Evolutionary conservation across 2,329 filamentous ascomycete genomes (phyloP).

Genomic region (Parascedosporium putredinis): DNA sequence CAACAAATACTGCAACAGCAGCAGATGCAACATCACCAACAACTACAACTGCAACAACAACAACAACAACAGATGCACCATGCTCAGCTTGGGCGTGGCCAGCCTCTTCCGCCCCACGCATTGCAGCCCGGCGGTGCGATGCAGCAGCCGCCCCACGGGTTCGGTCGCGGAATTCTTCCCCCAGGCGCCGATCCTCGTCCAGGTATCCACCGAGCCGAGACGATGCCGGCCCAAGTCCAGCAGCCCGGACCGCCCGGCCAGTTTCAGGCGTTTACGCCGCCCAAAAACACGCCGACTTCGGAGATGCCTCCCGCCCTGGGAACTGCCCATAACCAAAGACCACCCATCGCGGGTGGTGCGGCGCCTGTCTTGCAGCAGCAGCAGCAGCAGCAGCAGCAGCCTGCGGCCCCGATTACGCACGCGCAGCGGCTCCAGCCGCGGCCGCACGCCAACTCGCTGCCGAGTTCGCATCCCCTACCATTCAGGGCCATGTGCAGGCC

Average conservation of each 20-base stretch:
- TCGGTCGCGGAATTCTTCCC: neutral
- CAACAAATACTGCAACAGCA: no score
- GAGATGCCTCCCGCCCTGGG: neutral
- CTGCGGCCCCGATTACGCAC: neutral
- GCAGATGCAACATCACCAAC: no score
- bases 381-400: neutral
- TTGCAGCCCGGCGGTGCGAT: no score
- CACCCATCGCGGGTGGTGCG: no score
- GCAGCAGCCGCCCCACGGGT: neutral
- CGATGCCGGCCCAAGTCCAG: neutral
- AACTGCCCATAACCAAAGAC: neutral
- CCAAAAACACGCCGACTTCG: neutral
- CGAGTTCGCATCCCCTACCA: neutral
- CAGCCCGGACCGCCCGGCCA: neutral
- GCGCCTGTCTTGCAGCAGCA: neutral
- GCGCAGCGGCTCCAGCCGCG: neutral
- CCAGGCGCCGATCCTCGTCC: neutral
- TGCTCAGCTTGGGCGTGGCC: no score
- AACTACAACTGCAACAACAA: no score
- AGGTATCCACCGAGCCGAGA: neutral
- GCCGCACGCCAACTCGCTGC: conserved; percentile 5
- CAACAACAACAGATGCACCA: no score
- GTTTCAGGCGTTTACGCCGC: neutral
- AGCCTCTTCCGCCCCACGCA: no score
- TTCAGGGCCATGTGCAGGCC: neutral